Evolutionary conservation across 129 eudicot species (phyloP).

Genomic region (Heracleum sosnowskyi): DNA sequence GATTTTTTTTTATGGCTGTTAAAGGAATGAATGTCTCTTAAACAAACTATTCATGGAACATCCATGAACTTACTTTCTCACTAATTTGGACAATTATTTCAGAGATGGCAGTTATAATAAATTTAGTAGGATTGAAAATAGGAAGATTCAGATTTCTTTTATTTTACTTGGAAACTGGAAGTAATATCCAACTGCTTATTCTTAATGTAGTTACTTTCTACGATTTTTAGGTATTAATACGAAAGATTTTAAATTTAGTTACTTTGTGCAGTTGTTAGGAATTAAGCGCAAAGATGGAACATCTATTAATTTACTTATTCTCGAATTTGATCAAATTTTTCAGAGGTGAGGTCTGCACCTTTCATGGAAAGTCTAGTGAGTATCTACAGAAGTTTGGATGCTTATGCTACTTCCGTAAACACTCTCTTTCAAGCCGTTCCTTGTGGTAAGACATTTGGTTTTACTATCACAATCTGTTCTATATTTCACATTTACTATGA

Average conservation of each 20-base stretch:
- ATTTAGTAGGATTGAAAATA: not conserved
- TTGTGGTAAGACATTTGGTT: slow-evolving; percentile 30
- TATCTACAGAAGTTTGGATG: slow-evolving; percentile 51
- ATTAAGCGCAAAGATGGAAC: not conserved
- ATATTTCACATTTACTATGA: not conserved
- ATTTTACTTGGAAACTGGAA: not conserved
- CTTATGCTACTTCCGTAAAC: slow-evolving; percentile 53
- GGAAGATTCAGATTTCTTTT: not conserved
- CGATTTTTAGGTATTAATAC: not conserved
- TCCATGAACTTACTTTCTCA: not conserved
- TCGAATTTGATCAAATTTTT: slow-evolving; percentile 8
- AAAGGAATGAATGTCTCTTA: too few relatives aligned
- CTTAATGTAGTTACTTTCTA: not conserved
- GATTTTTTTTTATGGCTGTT: not conserved
- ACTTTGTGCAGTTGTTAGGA: not conserved
- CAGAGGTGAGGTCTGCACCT: slow-evolving; percentile 61
- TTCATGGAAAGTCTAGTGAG: slow-evolving; percentile 55
- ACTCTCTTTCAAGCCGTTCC: slow-evolving; percentile 28
- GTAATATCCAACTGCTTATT: not conserved
- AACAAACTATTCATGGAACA: not conserved
- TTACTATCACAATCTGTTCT: not conserved
- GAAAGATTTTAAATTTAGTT: not conserved
- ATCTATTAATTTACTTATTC: not conserved
- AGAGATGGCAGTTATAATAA: slow-evolving; percentile 26
- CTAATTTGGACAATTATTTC: slow-evolving; percentile 16